Conservation (phyloP, 306 rosid genomes). For the Senna siamea region DNA sequence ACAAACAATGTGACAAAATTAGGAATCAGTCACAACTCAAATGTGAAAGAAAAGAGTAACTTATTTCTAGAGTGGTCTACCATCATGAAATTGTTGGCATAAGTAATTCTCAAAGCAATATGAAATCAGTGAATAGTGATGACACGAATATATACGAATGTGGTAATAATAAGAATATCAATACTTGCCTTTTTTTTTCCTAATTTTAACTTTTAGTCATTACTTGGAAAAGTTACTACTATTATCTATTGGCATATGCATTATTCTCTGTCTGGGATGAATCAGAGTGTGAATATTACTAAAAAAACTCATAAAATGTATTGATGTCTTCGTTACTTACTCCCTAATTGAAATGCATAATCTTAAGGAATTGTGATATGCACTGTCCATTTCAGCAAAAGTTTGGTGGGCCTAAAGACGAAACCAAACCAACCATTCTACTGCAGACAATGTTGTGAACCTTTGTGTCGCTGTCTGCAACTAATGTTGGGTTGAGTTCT, state of each 20-base stretch:
- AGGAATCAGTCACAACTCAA: not conserved
- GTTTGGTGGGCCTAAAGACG: not conserved
- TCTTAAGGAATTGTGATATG: not conserved
- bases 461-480: not conserved
- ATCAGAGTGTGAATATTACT: not conserved
- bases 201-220: not conserved
- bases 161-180: not conserved
- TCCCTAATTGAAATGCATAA: not conserved
- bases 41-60: not conserved
- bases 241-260: not conserved
- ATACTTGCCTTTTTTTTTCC: not conserved
- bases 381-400: not conserved
- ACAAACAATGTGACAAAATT: not conserved
- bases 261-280: not conserved
- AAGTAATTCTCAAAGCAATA: not conserved
- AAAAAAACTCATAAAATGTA: not conserved
- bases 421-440: not conserved
- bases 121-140: not conserved
- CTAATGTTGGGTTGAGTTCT: conserved; percentile 17
- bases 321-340: not conserved
- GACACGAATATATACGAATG: not conserved
- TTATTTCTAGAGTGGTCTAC: not conserved
- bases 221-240: not conserved
- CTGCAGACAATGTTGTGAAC: not conserved
- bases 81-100: not conserved